These are phyloP conservation scores for Cutaneotrichosporon sp. DNA, from an alignment of 1,284 basidiomycete genomes.

Conservation along the genomic window DNA sequence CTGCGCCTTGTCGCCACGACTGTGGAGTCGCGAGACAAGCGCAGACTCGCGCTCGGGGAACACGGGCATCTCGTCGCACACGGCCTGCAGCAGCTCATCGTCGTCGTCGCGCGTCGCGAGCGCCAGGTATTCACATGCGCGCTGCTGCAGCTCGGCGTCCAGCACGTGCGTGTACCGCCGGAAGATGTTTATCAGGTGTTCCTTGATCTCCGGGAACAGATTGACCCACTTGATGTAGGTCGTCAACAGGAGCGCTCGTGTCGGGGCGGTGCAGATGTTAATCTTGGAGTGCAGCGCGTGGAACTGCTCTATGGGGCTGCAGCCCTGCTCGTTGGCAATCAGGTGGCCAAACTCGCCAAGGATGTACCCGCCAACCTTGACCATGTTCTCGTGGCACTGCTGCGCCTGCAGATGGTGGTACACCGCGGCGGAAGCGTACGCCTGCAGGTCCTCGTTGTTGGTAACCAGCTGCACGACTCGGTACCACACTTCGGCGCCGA, in stretches of 20 bases:
- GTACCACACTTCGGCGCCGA: slow-evolving; percentile 99
- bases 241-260: slow-evolving; percentile 84
- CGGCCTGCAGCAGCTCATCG: slow-evolving; percentile 84
- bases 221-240: slow-evolving; percentile 97
- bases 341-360: slow-evolving; percentile 90
- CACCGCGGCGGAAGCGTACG: slow-evolving; percentile 91
- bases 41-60: slow-evolving; percentile 93
- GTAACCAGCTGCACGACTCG: slow-evolving; percentile 97
- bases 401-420: slow-evolving; percentile 83
- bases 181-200: slow-evolving; percentile 87
- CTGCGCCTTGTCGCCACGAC: slow-evolving; percentile 80
- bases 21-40: slow-evolving; percentile 75
- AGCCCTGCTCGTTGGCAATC: slow-evolving; percentile 88
- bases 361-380: slow-evolving; percentile 97
- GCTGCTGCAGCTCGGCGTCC: slow-evolving; percentile 96
- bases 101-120: slow-evolving; percentile 74
- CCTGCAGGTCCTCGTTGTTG: slow-evolving; percentile 93
- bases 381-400: slow-evolving; percentile 91
- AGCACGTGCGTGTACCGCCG: slow-evolving; percentile 96
- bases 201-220: slow-evolving; percentile 96
- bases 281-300: slow-evolving; percentile 90
- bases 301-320: slow-evolving; percentile 92
- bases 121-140: slow-evolving; percentile 93
- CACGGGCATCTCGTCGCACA: slow-evolving; percentile 98
- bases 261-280: slow-evolving; percentile 87